Conservation (phyloP, 768 basidiomycete species). For the Ramaria sp. region DNA sequence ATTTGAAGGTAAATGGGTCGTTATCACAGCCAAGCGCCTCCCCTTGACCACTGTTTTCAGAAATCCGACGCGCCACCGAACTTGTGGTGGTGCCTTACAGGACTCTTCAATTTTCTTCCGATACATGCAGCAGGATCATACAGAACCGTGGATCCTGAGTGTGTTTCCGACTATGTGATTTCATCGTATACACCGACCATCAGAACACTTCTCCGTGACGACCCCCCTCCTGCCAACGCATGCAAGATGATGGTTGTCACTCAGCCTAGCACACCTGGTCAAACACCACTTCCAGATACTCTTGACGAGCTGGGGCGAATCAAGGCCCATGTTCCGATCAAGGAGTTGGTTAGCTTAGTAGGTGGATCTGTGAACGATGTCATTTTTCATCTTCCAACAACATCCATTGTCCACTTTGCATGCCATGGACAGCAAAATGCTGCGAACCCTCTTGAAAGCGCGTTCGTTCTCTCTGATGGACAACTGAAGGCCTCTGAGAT, state of each 20-base stretch:
- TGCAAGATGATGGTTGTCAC: constrained; percentile 10
- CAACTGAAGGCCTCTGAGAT: constrained; percentile 17
- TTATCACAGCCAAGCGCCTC: neutral
- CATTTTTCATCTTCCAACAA: neutral
- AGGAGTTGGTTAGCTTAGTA: neutral
- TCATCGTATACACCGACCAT: constrained; percentile 26
- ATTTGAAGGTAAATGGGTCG: neutral
- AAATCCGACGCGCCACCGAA: neutral
- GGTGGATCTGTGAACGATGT: neutral
- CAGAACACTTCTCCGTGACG: constrained; percentile 14
- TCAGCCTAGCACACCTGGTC: constrained; percentile 14
- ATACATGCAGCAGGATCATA: constrained; percentile 31
- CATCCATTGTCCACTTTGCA: too few relatives aligned
- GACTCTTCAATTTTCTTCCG: constrained; percentile 25
- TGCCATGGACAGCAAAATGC: constrained; percentile 19
- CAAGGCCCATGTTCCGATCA: neutral
- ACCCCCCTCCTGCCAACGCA: too few relatives aligned
- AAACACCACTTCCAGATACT: constrained; percentile 11
- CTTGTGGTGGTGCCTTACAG: constrained; percentile 23
- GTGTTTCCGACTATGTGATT: constrained; percentile 15
- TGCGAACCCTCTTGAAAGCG: constrained; percentile 18
- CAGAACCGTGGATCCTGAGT: constrained; percentile 2
- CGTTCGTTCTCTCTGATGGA: constrained; percentile 18
- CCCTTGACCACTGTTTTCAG: too few relatives aligned
- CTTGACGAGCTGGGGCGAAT: constrained; percentile 4